These are phyloP conservation scores for Medicago lupulina DNA, from an alignment of 306 rosid species.

Conservation along the genomic window DNA sequence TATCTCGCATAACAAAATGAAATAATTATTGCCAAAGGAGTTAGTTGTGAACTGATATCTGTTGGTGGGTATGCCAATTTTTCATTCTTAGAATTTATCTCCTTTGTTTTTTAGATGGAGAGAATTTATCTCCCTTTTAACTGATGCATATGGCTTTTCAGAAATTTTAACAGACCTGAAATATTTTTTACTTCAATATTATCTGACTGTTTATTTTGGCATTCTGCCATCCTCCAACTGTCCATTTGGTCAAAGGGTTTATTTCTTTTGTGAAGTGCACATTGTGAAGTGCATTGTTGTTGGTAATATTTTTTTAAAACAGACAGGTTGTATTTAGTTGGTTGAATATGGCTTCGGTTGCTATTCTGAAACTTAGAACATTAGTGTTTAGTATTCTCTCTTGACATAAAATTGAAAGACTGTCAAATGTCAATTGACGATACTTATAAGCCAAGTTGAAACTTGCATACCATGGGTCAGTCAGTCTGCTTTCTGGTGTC, in stretches of 20 bases:
- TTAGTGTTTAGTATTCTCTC: slow-evolving; percentile 6
- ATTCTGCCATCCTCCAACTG: background rate
- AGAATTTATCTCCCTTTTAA: slow-evolving; percentile 1
- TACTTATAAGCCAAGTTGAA: no score
- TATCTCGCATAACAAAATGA: slow-evolving; percentile 16
- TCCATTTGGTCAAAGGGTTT: slow-evolving; percentile 1
- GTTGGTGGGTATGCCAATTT: background rate
- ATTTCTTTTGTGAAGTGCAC: background rate
- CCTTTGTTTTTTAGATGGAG: no score
- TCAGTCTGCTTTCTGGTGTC: no score
- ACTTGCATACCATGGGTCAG: no score
- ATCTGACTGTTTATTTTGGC: background rate
- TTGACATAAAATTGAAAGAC: slow-evolving; percentile 22
- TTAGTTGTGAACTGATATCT: slow-evolving; percentile 8
- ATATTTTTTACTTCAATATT: slow-evolving; percentile 12
- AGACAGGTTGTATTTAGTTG: background rate
- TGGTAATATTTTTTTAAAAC: background rate
- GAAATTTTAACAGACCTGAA: slow-evolving; percentile 23
- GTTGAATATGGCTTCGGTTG: slow-evolving; percentile 27
- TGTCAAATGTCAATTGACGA: background rate
- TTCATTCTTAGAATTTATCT: background rate
- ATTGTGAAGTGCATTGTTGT: slow-evolving; percentile 4
- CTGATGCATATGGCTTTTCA: slow-evolving; percentile 12
- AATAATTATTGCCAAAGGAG: slow-evolving; percentile 1
- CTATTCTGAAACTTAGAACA: slow-evolving; percentile 25